phyloP scores from a whole-genome alignment of 2,329 filamentous ascomycete genomes.

The Scedosporium apiospermum region DNA sequence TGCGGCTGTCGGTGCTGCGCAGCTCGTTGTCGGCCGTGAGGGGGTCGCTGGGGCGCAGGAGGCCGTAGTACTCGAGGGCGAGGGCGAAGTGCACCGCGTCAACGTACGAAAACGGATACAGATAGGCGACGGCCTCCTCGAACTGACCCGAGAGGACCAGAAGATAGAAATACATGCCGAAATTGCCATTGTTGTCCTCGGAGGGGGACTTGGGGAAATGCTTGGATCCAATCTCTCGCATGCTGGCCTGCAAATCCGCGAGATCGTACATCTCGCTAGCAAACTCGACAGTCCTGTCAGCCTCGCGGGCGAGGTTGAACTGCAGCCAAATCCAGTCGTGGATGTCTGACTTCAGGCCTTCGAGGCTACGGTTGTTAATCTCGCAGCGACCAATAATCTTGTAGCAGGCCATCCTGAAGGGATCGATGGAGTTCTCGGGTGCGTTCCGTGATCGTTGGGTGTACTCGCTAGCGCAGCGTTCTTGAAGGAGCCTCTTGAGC shows the following conservation, averaged over 20 bases:
- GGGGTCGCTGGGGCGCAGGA: conserved; percentile 80
- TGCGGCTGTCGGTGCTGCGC: conserved; percentile 55
- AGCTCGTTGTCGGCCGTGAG: conserved; percentile 63
- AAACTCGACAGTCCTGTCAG: conserved; percentile 53
- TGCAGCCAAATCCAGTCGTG: conserved; percentile 67
- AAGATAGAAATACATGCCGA: conserved; percentile 88
- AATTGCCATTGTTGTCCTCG: conserved; percentile 59
- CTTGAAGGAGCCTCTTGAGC: conserved; percentile 69
- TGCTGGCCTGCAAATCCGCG: conserved; percentile 63
- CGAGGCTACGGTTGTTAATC: conserved; percentile 53
- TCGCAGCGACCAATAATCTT: conserved; percentile 85
- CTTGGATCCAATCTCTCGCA: conserved; percentile 80
- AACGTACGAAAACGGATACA: conserved; percentile 85
- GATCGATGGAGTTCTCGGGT: conserved; percentile 79
- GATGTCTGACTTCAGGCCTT: conserved; percentile 53
- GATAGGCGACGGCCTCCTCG: conserved; percentile 82
- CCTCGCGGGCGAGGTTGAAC: conserved; percentile 59
- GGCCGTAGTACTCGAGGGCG: conserved; percentile 77
- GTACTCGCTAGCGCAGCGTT: conserved; percentile 84
- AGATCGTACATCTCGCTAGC: conserved; percentile 58
- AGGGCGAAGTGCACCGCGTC: conserved; percentile 94
- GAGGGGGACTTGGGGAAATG: conserved; percentile 76
- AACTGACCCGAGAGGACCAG: conserved; percentile 88
- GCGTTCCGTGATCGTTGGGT: conserved; percentile 75
- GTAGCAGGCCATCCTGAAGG: conserved; percentile 94